These are phyloP conservation scores for Pythium scleroteichum DNA, from an alignment of 352 stramenopile genomes.

Conservation along the genomic window DNA sequence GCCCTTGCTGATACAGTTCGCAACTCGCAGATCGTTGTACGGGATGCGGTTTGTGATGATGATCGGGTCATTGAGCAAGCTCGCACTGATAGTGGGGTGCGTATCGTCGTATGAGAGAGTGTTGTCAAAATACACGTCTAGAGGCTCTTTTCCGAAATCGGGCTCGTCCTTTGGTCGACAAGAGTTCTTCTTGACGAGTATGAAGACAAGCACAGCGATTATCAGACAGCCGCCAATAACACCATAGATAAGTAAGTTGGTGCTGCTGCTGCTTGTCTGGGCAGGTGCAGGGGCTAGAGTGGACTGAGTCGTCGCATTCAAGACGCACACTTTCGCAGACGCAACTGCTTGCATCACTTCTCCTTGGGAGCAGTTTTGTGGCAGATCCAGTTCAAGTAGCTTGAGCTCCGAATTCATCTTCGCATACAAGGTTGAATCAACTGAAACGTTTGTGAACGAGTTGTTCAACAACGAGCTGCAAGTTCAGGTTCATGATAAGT, in stretches of 20 bases:
- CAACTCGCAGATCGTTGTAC: conserved; percentile 60
- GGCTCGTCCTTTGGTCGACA: neutral
- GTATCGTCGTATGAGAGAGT: conserved; percentile 64
- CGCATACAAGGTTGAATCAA: neutral
- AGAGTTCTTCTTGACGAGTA: conserved; percentile 35
- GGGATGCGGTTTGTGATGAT: conserved; percentile 63
- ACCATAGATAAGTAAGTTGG: conserved; percentile 40
- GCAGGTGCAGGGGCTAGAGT: neutral
- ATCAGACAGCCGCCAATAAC: conserved; percentile 31
- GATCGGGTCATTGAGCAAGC: conserved; percentile 62
- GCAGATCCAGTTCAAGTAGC: neutral
- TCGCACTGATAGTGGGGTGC: conserved; percentile 50
- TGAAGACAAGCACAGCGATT: conserved; percentile 36
- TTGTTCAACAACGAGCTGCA: conserved; percentile 5
- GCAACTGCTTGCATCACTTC: too few species aligned
- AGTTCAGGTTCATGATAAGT: too few species aligned
- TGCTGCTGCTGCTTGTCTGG: conserved; percentile 27
- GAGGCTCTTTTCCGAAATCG: conserved; percentile 30
- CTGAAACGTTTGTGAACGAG: neutral
- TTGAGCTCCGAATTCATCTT: neutral
- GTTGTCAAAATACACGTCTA: conserved; percentile 50
- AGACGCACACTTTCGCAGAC: too few species aligned
- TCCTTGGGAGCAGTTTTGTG: too few species aligned
- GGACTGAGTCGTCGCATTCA: too few species aligned
- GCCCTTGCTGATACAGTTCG: conserved; percentile 62